Evolutionary conservation across 2,329 filamentous ascomycete genomes (phyloP), one percentile per base, ranked within the genome.

Genomic region (Calcarisporium arbuscula): DNA sequence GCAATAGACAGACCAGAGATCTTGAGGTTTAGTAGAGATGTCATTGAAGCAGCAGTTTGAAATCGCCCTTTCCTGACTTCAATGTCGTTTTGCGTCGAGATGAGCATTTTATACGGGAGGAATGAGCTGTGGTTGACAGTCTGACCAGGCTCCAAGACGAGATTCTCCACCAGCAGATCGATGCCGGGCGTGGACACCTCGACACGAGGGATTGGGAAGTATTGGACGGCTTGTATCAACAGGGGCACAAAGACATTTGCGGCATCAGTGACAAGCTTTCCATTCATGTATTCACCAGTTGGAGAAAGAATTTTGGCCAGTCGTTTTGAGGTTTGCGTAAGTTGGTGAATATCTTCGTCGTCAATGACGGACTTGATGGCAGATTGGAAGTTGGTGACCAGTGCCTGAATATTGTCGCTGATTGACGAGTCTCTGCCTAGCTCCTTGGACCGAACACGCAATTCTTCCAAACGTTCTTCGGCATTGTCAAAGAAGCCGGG

Each of bases 51-150:
- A 3, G 73, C 71, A 1, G 83, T 89, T n/a, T 54, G 49, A 18
- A 54, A 49, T 6, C 73, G 79, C 14, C 80, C 81, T 56, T 94
- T 94, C 44, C 82, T 76, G 26, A 95, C 78, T 45, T 94, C 86
- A 21, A 95, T 64, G 46, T 94, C 84, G 50, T 94, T 95, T 57
- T 82, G 82, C 0, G 85, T 90, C 43, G 88, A 81, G 4, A 95
- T 65, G 28, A 84, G 81, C 34, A 95, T 68, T 36, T 80, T 78
- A 62, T 87, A 90, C 0, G 90, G 90, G 1, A 96, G 69, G 66
- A 96, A 96, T 0, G 89, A 95, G 4, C 83, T 86, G 42, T 82
- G 67, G 55, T 95, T 90, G 49, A 94, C 71, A 0, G 87, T 94
- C 38, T 71, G 71, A 6, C 90, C 90, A 0, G 90, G 90, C 52